Evolutionary conservation across 2,329 filamentous ascomycete species (phyloP).

Genomic region (Phialophora expanda): DNA sequence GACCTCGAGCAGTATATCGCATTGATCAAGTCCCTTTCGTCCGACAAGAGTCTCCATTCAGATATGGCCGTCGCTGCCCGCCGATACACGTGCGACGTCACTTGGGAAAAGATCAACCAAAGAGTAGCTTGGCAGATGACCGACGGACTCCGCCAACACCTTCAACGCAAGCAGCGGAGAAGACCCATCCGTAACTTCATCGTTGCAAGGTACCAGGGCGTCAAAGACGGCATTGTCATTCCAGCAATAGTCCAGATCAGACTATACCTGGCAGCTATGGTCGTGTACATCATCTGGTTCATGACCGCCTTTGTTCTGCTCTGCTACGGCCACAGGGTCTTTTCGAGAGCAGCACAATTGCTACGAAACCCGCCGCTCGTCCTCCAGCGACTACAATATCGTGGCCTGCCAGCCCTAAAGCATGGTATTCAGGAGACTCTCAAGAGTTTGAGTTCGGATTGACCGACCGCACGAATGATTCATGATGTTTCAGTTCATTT

Average conservation of each 20-base stretch:
- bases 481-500: not conserved
- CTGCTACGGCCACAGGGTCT: constrained; percentile 43
- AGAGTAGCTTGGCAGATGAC: constrained; percentile 69
- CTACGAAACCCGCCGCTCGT: constrained; percentile 18
- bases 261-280: constrained; percentile 42
- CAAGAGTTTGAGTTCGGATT: constrained; percentile 7
- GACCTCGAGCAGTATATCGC: constrained; percentile 65
- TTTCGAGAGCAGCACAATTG: constrained; percentile 20
- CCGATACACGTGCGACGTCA: constrained; percentile 65
- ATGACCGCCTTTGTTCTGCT: constrained; percentile 47
- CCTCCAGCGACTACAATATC: constrained; percentile 18
- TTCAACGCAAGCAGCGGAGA: constrained; percentile 27
- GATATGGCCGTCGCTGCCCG: constrained; percentile 58
- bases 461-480: not conserved
- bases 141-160: constrained; percentile 50
- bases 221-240: constrained; percentile 31
- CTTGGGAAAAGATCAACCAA: constrained; percentile 75
- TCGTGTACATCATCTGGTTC: constrained; percentile 47
- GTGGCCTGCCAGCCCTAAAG: constrained; percentile 17
- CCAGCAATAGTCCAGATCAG: constrained; percentile 41
- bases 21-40: constrained; percentile 58
- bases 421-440: constrained; percentile 22
- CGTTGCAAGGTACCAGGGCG: constrained; percentile 31
- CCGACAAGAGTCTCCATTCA: constrained; percentile 52
- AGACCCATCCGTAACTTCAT: constrained; percentile 39